Percentiles rank a stretch among this genome's conserved stretches.
Evolutionary conservation across 805 yeast species (phyloP).

Genomic region (Yamadazyma kitorensis): DNA sequence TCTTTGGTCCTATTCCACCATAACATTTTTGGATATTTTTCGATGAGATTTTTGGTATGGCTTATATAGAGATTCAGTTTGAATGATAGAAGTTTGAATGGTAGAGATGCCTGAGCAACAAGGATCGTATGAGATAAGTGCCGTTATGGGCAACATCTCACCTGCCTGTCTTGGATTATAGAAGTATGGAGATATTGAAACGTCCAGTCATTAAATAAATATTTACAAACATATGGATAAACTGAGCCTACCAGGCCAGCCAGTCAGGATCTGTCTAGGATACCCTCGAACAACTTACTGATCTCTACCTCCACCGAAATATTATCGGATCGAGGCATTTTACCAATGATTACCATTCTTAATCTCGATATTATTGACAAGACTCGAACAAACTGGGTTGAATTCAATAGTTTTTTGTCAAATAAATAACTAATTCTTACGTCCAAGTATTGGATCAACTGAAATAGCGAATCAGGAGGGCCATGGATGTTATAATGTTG

Average conservation of each 20-base stretch:
- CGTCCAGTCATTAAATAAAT: no score
- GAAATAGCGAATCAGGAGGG: slow-evolving; percentile 10
- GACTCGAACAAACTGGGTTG: slow-evolving; percentile 33
- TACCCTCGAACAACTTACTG: slow-evolving; percentile 38
- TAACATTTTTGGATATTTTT: slow-evolving; percentile 10
- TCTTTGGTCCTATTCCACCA: slow-evolving; percentile 18
- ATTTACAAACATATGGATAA: background rate
- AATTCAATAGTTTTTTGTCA: slow-evolving; percentile 15
- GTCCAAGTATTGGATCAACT: slow-evolving; percentile 10
- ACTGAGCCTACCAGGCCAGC: background rate
- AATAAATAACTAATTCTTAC: slow-evolving; percentile 7
- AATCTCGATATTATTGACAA: slow-evolving; percentile 31
- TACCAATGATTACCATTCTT: slow-evolving; percentile 26
- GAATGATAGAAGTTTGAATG: no score
- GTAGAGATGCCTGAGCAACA: no score
- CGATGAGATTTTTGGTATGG: no score
- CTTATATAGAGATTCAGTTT: no score
- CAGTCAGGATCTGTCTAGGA: slow-evolving; percentile 26
- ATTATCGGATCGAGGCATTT: slow-evolving; percentile 16
- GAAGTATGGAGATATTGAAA: no score
- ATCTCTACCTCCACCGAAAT: slow-evolving; percentile 31
- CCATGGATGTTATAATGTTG: slow-evolving; percentile 22
- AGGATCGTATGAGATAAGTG: no score
- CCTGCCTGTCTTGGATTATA: no score
- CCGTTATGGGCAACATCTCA: no score